phyloP scores from a whole-genome alignment of 2,329 filamentous ascomycete species.

The Setomelanomma holmii region DNA sequence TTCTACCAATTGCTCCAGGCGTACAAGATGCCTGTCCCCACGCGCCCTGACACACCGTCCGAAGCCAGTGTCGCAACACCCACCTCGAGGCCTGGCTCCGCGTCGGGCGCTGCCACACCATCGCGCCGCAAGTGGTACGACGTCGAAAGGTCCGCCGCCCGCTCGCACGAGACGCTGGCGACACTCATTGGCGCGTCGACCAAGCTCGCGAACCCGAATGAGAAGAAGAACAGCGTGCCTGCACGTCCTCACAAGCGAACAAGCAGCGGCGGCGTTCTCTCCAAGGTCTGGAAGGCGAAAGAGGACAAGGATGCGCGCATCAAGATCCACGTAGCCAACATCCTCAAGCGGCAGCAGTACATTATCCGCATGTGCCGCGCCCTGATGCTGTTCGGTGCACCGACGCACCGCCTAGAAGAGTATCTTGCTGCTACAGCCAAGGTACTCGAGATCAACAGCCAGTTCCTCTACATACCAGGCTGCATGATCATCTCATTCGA shows the following conservation, averaged over 20 bases:
- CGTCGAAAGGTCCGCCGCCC: conserved; percentile 27
- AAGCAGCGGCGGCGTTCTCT: conserved; percentile 29
- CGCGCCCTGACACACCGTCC: conserved; percentile 19
- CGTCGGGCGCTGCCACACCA: conserved; percentile 34
- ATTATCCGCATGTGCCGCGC: conserved; percentile 84
- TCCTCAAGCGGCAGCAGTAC: conserved; percentile 80
- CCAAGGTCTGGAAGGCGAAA: conserved; percentile 37
- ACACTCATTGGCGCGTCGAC: conserved; percentile 38
- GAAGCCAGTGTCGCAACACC: conserved; percentile 22
- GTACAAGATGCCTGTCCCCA: conserved; percentile 33
- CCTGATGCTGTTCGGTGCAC: conserved; percentile 87
- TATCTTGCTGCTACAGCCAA: conserved; percentile 87
- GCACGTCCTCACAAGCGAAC: conserved; percentile 29
- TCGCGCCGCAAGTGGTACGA: conserved; percentile 41
- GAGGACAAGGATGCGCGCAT: conserved; percentile 62
- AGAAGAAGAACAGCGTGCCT: conserved; percentile 20
- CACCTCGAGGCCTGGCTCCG: conserved; percentile 14
- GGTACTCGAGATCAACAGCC: conserved; percentile 83
- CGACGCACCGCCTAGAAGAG: conserved; percentile 88
- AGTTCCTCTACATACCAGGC: conserved; percentile 87
- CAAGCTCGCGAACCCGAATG: conserved; percentile 38
- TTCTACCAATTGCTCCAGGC: conserved; percentile 43
- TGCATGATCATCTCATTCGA: conserved; percentile 94
- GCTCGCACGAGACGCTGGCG: conserved; percentile 40
- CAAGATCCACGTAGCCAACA: conserved; percentile 68